These are phyloP conservation scores for Hypoxylon cercidicola DNA, from an alignment of 495 filamentous ascomycete genomes.

Conservation along the genomic window DNA sequence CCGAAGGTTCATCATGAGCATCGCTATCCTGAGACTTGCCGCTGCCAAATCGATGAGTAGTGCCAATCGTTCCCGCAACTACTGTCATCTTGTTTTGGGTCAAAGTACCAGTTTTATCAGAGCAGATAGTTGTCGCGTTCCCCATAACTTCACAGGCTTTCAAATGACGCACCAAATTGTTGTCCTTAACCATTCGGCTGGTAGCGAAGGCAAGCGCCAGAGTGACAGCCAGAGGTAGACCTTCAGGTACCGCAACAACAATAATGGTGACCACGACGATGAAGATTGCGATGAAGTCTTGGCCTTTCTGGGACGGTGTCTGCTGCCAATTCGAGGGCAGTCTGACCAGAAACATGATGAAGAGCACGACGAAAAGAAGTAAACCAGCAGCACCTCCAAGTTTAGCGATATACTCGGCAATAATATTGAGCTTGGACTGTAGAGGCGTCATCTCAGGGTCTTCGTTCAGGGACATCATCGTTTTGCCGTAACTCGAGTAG, in stretches of 20 bases:
- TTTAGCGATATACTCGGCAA: slow-evolving; percentile 95
- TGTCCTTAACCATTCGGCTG: slow-evolving; percentile 93
- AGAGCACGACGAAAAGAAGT: slow-evolving; percentile 87
- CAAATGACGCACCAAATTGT: slow-evolving; percentile 90
- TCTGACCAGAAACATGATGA: slow-evolving; percentile 85
- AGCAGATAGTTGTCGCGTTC: slow-evolving; percentile 95
- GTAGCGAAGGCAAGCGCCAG: slow-evolving; percentile 94
- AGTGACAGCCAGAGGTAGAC: slow-evolving; percentile 90
- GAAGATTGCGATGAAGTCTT: slow-evolving; percentile 89
- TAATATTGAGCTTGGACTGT: slow-evolving; percentile 88
- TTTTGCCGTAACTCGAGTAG: slow-evolving; percentile 90
- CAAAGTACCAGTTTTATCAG: slow-evolving; percentile 96
- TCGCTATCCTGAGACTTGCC: slow-evolving; percentile 42
- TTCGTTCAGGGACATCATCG: slow-evolving; percentile 91
- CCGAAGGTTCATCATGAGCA: slow-evolving; percentile 56
- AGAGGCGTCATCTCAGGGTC: slow-evolving; percentile 93
- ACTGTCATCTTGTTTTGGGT: slow-evolving; percentile 93
- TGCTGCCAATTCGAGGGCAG: slow-evolving; percentile 64
- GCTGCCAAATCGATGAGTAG: slow-evolving; percentile 70
- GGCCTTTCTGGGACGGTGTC: slow-evolving; percentile 79
- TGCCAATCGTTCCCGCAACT: slow-evolving; percentile 80
- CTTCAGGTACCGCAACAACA: slow-evolving; percentile 95
- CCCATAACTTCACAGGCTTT: slow-evolving; percentile 99
- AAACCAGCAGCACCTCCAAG: slow-evolving; percentile 86
- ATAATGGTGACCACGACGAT: slow-evolving; percentile 96